Base-by-base conservation (phyloP, 176 grass and related monocot genomes). In the Olyra latifolia region DNA sequence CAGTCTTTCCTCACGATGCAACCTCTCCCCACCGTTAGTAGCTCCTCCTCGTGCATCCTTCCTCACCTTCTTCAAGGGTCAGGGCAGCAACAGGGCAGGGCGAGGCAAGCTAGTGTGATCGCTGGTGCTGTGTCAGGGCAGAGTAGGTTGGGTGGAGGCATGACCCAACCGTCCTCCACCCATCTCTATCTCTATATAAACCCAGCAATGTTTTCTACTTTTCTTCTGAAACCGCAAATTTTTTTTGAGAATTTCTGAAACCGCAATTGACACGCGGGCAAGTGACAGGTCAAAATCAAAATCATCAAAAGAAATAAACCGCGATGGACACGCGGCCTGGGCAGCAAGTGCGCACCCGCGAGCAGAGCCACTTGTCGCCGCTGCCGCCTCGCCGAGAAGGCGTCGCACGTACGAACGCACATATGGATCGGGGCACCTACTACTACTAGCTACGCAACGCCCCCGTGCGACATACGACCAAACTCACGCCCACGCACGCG, bases 261-360 rank as follows among this genome's bases (percentile, higher is more conserved):
- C n/a, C n/a, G 17, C 52, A 4, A 22, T n/a, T 0, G 20, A 9
- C 10, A 57, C 4, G n/a, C 64, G 38, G 38, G 39, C 64, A 23
- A 23, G 20, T 23, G 20, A 66, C 8, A 22, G 41, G 35, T 40
- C 19, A 66, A 11, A 58, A 13, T 19, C 6, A 56, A 56, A 4
- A 3, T 4, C 8, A 44, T 6, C 42, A 9, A 14, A 24, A 59
- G 22, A 59, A 25, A 58, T 25, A 12, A 13, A 58, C 20, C 10
- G 22, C 55, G 25, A 6, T 14, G 1, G 69, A 72, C 80, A 74
- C 80, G 69, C 69, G 45, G 30, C 46, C 68, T n/a, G 17, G 40
- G 42, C 67, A n/a, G n/a, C n/a, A n/a, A n/a, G n/a, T n/a, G 29
- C 28, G 4, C 29, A 0, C 6, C 9, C 1, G 53, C 7, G 5